Conservation (phyloP, 1,284 basidiomycete genomes). For the Boletus sp. region DNA sequence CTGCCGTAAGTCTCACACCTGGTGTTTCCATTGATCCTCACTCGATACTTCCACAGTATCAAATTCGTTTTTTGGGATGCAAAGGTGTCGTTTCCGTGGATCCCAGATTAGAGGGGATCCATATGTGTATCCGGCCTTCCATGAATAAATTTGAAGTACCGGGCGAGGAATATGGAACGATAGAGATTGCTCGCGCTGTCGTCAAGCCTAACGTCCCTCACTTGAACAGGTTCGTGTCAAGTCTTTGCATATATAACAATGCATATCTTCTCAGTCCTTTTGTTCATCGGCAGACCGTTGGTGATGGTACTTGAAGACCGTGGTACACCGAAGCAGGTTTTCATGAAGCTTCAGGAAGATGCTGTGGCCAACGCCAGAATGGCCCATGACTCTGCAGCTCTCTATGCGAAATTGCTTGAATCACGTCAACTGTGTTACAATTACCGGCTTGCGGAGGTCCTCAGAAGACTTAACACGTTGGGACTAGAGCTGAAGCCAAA, state of each 20-base stretch:
- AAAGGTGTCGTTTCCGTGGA: slow-evolving; percentile 74
- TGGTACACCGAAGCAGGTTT: slow-evolving; percentile 49
- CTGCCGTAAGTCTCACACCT: slow-evolving; percentile 44
- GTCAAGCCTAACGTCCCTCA: slow-evolving; percentile 53
- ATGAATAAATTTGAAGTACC: slow-evolving; percentile 71
- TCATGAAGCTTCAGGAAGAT: slow-evolving; percentile 51
- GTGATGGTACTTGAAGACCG: slow-evolving; percentile 69
- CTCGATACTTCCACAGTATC: slow-evolving; percentile 44
- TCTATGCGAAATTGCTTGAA: slow-evolving; percentile 45
- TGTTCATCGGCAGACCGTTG: slow-evolving; percentile 43
- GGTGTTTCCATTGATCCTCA: not conserved
- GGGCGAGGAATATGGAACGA: slow-evolving; percentile 44
- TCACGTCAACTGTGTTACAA: slow-evolving; percentile 45
- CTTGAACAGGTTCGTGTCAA: slow-evolving; percentile 52
- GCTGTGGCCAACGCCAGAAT: slow-evolving; percentile 51
- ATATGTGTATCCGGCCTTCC: slow-evolving; percentile 62
- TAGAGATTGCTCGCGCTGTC: slow-evolving; percentile 69
- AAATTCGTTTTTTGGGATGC: slow-evolving; percentile 72
- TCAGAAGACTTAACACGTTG: slow-evolving; percentile 46
- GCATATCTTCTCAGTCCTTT: not conserved
- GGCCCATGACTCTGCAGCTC: slow-evolving; percentile 48
- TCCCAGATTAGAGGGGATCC: slow-evolving; percentile 43
- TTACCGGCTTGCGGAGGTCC: slow-evolving; percentile 47
- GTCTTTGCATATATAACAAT: not conserved
- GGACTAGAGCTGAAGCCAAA: slow-evolving; percentile 45